These are phyloP conservation scores for Naumovozyma baii DNA, from an alignment of 805 yeast genomes.

Conservation along the genomic window DNA sequence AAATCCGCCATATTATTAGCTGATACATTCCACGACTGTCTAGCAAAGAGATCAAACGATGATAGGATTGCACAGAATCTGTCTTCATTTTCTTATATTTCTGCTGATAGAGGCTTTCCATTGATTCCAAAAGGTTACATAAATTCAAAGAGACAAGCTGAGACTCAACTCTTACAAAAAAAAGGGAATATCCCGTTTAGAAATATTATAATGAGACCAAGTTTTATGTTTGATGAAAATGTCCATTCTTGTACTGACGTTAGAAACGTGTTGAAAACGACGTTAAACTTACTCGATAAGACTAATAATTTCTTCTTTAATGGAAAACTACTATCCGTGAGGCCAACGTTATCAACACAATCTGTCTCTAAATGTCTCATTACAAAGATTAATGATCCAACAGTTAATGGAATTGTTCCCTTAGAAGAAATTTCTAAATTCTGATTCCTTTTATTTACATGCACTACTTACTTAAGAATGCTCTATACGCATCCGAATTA, in stretches of 20 bases:
- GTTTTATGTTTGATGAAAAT: constrained; percentile 62
- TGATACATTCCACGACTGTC: constrained; percentile 35
- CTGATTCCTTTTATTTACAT: not conserved
- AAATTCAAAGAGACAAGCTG: constrained; percentile 70
- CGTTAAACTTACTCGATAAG: constrained; percentile 32
- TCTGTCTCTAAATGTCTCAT: constrained; percentile 53
- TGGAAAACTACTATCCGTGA: constrained; percentile 34
- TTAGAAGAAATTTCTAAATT: constrained; percentile 38
- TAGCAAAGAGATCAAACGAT: constrained; percentile 5
- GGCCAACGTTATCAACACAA: constrained; percentile 61
- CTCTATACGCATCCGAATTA: constrained; percentile 80
- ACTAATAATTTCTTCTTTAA: constrained; percentile 37
- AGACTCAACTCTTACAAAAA: constrained; percentile 40
- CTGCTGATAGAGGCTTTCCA: constrained; percentile 70
- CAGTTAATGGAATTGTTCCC: constrained; percentile 47
- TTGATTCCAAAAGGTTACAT: constrained; percentile 64
- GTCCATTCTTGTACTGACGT: not conserved
- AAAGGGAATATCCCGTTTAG: constrained; percentile 36
- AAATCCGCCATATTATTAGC: constrained; percentile 62
- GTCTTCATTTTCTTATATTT: constrained; percentile 59
- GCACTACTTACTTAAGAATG: constrained; percentile 43
- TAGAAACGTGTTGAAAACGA: constrained; percentile 7
- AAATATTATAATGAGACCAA: constrained; percentile 66
- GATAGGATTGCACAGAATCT: not conserved
- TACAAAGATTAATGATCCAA: constrained; percentile 42